Evolutionary conservation across 768 basidiomycete genomes (phyloP).

Genomic region (Lentinula sp.): DNA sequence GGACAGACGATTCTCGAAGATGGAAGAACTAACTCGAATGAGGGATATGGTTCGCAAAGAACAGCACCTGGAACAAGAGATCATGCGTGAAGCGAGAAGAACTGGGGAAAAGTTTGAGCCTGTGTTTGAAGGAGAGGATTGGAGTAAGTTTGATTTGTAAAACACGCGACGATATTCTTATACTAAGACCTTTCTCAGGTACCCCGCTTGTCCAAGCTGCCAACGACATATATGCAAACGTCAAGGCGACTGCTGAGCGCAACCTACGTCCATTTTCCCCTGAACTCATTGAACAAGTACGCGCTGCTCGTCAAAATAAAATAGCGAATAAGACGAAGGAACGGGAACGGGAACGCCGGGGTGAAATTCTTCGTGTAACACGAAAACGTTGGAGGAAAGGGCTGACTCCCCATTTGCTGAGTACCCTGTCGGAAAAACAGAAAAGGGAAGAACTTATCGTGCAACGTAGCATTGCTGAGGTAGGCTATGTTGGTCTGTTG

Average conservation of each 20-base stretch:
- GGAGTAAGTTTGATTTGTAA: neutral
- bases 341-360: conserved; percentile 52
- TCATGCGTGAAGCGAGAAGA: neutral
- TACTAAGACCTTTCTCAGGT: conserved; percentile 15
- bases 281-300: conserved; percentile 41
- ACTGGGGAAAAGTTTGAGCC: neutral
- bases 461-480: conserved; percentile 49
- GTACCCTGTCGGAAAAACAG: conserved; percentile 42
- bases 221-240: conserved; percentile 16
- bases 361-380: conserved; percentile 50
- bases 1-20: conserved; percentile 35
- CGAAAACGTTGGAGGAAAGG: conserved; percentile 42
- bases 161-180: neutral
- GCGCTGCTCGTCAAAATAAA: conserved; percentile 53
- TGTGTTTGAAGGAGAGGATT: neutral
- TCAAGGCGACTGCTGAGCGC: neutral
- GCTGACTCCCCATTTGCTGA: conserved; percentile 59
- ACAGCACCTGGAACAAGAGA: conserved; percentile 25
- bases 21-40: conserved; percentile 22
- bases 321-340: conserved; percentile 62
- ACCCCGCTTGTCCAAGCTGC: conserved; percentile 31
- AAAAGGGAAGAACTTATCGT: conserved; percentile 44
- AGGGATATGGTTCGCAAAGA: conserved; percentile 28
- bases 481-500: conserved; percentile 64
- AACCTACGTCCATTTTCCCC: conserved; percentile 34